Base-by-base conservation (phyloP, 2,329 filamentous ascomycete species). In the Penicillium sp. region DNA sequence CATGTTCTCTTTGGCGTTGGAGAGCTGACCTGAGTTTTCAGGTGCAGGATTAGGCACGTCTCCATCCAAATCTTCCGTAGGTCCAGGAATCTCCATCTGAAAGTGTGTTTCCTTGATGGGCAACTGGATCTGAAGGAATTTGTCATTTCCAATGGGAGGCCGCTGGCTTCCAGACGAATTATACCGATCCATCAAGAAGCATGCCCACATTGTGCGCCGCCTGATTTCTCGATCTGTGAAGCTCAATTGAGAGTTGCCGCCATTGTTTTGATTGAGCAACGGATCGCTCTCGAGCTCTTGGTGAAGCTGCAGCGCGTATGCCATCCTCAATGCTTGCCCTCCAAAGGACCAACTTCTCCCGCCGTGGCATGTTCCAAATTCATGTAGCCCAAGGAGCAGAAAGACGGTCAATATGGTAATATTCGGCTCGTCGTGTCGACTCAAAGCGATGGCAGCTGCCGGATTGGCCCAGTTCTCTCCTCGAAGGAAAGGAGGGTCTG, bases 331-430 rank as follows among this genome's bases (percentile, higher is more conserved):
- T 14, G 94, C 95, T 81, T 96, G 93, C 0, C 95, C 95, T 17
- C 93, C 93, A 63, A 98, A 86, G 60, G 96, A 91, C 95, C 95
- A 99, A 73, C 93, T 97, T 65, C 94, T 86, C 14, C 93, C 94
- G 58, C 95, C 95, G 73, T 98, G 94, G 72, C 95, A 98, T 12
- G 94, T 98, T 57, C 95, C 95, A 69, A 98, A 98, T 71, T 97
- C 94, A 73, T 99, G 94, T 39, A 99, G 82, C 3, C 92, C 93
- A 15, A 98, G 83, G 17, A 98, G 86, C 8, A 98, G 77, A 61
- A 96, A 89, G 49, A 94, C 95, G 5, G 93, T 97, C 48, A 99
- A 78, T 43, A 97, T 96, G 2, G 94, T 98, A 63, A 98, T 95
- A 73, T 96, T 98, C 0, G 95, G 94, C 79, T 92, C 91, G 71